Evolutionary conservation across 441 rosid species (phyloP), one percentile per base, ranked within the genome.

Genomic region (Euphorbia celastroides): DNA sequence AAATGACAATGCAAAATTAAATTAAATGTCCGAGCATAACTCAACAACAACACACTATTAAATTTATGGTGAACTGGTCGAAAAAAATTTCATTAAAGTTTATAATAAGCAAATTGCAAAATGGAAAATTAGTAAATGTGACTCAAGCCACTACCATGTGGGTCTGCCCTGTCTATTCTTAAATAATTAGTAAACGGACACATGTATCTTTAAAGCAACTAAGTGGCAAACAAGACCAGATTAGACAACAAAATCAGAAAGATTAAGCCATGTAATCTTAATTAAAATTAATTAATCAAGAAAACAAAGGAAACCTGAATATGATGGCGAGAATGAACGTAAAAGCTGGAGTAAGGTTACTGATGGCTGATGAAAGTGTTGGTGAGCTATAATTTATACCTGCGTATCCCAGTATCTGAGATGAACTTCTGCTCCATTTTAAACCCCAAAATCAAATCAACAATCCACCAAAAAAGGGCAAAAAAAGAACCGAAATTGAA

Each of bases 291-390:
- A 34, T 32, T 32, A 22, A 16, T 0, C n/a, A 31, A 58, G 3
- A 27, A 7, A 66, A 5, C 0, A 50, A 13, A 25, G 14, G 17
- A 19, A 38, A 75, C 78, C 72, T 48, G 68, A 66, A 75, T 20
- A 75, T 55, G 57, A 75, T 13, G 48, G 74, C 78, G 55, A 75
- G 55, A 0, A 70, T 55, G 72, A 75, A 75, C 7, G 78, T 70
- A 44, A 75, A 75, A 44, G 78, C 74, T 30, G 72, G 72, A 11
- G 71, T 66, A 34, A 75, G 78, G 61, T 75, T 75, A 30, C 72
- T 70, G 31, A 66, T 65, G 50, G 74, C 78, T 60, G 74, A 75
- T 44, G 74, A 36, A 27, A 75, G 78, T 25, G 77, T 44, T 32
- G 78, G 74, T 2, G 78, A 74, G 23, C 74, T 70, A 22, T 65